Conservation (phyloP, 768 basidiomycete species). For the Russula virescens region DNA sequence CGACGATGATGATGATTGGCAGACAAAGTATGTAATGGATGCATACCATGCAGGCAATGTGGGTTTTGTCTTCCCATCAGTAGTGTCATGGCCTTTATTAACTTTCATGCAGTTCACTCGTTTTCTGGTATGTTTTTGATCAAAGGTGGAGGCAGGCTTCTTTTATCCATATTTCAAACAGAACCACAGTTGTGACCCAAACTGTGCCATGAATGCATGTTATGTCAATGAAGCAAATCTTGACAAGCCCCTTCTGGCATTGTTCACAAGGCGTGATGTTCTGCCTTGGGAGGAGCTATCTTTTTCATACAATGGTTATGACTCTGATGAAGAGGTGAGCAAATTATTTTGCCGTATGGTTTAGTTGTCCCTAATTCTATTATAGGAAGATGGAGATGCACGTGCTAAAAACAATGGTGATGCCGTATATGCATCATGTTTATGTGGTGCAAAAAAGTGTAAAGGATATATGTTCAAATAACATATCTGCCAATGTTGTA, state of each 20-base stretch:
- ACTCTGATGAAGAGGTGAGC: conserved; percentile 33
- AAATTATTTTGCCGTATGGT: background rate
- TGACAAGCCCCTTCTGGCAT: conserved; percentile 58
- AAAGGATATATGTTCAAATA: conserved; percentile 35
- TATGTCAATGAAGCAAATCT: conserved; percentile 76
- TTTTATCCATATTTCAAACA: conserved; percentile 28
- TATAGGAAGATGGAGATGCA: conserved; percentile 7
- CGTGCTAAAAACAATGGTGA: conserved; percentile 25
- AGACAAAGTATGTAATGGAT: conserved; percentile 59
- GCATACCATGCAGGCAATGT: conserved; percentile 88
- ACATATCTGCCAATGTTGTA: background rate
- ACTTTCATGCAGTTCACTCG: conserved; percentile 68
- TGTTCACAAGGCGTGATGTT: conserved; percentile 65
- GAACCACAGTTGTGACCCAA: conserved; percentile 94
- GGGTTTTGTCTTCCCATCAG: conserved; percentile 30
- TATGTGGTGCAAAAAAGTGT: conserved; percentile 49
- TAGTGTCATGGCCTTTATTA: background rate
- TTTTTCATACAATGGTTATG: conserved; percentile 63
- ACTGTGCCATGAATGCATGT: conserved; percentile 62
- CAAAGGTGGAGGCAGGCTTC: background rate
- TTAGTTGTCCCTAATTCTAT: background rate
- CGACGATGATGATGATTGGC: conserved; percentile 31
- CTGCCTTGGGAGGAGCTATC: conserved; percentile 64
- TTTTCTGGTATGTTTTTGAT: conserved; percentile 57
- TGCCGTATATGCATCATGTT: conserved; percentile 45